Evolutionary conservation across 768 basidiomycete species (phyloP), one percentile per base, ranked within the genome.

Genomic region (Pleurotus djamor): DNA sequence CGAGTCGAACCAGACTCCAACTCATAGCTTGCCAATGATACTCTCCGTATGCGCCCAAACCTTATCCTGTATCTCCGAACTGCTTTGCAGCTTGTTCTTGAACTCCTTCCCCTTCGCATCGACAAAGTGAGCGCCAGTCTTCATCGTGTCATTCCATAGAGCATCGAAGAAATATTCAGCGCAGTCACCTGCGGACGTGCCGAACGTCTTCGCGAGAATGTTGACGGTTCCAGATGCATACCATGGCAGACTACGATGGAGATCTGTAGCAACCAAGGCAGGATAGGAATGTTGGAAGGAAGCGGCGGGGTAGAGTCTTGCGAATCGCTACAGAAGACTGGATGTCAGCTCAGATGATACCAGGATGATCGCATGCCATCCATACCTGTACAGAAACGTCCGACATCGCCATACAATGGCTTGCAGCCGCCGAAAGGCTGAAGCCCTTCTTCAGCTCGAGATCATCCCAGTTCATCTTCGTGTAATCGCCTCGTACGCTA

Each of bases 311-410:
- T 75, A 56, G 4, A 62, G 65, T n/a, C 60, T 63, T 0, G 74
- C 67, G 48, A 74, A 75, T 44, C 66, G 67, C 77, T 14, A 32
- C 9, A 9, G 4, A 56, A 59, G 8, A n/a, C 36, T 41, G 10
- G 38, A 41, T n/a, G 17, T 17, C 45, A 47, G 7, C 2, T 7
- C 9, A 47, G 17, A 4, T 47, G 9, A 47, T 47, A 17, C 45
- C 13, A 47, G 9, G 17, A 41, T n/a, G 38, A 41, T n/a, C 10
- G n/a, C 38, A 10, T n/a, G 2, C 21, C 54, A n/a, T n/a, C n/a
- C n/a, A n/a, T 50, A 81, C 83, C 76, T 82, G 74, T 48, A 83
- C 61, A 79, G 82, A 81, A n/a, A 82, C 63, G 65, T 85, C 83
- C 60, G 76, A 84, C 61, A 84, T 84, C 0, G 81, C 79, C 14